These are phyloP conservation scores for Cenchrus purpureus DNA, from an alignment of 176 grass and related monocot species.

Conservation along the genomic window DNA sequence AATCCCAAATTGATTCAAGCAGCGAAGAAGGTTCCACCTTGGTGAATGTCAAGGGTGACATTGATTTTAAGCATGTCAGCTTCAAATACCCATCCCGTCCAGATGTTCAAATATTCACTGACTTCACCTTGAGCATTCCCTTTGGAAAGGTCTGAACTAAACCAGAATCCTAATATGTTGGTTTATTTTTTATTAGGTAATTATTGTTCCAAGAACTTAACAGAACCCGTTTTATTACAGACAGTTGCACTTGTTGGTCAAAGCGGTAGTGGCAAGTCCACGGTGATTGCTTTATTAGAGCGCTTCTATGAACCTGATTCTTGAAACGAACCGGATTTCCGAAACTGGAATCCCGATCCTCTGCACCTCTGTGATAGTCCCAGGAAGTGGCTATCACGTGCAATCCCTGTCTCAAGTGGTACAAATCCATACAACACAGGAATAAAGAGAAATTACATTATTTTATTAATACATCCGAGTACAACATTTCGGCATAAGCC, in stretches of 20 bases:
- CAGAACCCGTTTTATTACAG: constrained; percentile 16
- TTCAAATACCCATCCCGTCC: constrained; percentile 34
- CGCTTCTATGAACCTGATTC: constrained; percentile 39
- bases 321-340: too few relatives aligned
- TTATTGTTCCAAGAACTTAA: constrained; percentile 1
- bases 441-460: too few relatives aligned
- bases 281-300: constrained; percentile 31
- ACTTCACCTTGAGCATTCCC: constrained; percentile 32
- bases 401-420: too few relatives aligned
- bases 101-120: constrained; percentile 29
- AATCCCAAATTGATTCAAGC: constrained; percentile 29
- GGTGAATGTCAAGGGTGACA: constrained; percentile 20
- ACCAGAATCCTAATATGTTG: not conserved
- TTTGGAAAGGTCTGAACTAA: constrained; percentile 30
- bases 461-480: too few relatives aligned
- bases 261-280: constrained; percentile 40
- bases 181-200: not conserved
- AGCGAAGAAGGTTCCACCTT: constrained; percentile 16
- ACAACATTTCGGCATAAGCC: too few relatives aligned
- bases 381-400: too few relatives aligned
- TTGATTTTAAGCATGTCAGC: constrained; percentile 26
- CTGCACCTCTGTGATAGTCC: too few relatives aligned
- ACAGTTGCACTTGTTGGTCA: constrained; percentile 34
- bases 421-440: too few relatives aligned
- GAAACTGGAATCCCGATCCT: too few relatives aligned